Conservation (phyloP, 345 rosid genomes). For the Luvunga scandens region DNA sequence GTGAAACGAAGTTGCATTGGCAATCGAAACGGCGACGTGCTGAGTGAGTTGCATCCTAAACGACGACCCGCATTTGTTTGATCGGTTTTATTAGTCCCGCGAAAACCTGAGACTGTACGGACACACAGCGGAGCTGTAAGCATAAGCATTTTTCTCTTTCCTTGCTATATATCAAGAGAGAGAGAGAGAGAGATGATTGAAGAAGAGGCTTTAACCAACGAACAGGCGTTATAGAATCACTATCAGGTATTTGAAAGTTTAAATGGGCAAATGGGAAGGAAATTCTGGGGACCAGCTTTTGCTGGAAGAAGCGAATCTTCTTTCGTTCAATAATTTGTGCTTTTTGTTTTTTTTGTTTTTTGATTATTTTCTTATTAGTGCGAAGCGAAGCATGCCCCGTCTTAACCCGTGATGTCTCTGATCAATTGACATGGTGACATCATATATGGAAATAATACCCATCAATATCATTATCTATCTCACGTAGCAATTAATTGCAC, state of each 20-base stretch:
- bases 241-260: too few relatives aligned
- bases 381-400: neutral
- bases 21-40: conserved; percentile 15
- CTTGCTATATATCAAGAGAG: neutral
- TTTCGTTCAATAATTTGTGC: too few relatives aligned
- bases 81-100: neutral
- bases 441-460: neutral
- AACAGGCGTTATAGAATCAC: neutral
- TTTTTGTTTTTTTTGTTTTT: too few relatives aligned
- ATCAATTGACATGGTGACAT: neutral
- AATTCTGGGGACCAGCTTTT: too few relatives aligned
- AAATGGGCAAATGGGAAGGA: too few relatives aligned
- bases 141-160: conserved; percentile 45
- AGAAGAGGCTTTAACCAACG: neutral
- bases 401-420: neutral
- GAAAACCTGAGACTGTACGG: conserved; percentile 25
- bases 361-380: too few relatives aligned
- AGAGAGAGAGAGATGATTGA: neutral
- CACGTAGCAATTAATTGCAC: neutral
- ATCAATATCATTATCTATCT: neutral
- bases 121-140: conserved; percentile 33
- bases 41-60: conserved; percentile 13
- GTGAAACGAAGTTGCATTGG: conserved; percentile 31
- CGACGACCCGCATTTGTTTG: conserved; percentile 16
- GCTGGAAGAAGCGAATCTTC: too few relatives aligned